Base-by-base conservation (phyloP, 805 yeast genomes). In the Phaffomyces thermotolerans region DNA sequence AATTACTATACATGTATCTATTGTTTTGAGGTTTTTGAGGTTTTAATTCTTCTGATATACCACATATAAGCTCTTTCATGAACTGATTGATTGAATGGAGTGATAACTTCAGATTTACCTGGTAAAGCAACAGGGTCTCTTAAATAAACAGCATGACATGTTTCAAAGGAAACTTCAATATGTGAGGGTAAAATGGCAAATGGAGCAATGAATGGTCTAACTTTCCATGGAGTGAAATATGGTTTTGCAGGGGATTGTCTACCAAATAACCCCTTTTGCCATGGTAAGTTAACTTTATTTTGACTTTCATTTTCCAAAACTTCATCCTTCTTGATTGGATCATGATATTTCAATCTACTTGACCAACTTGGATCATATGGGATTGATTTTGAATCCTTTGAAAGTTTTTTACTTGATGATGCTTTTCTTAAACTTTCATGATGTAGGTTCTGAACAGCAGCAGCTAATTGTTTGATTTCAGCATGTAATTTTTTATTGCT, bases 81-180 rank as follows among this genome's bases (percentile, higher is more conserved):
- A 52, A 81, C 78, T 47, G 80, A 81, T 49, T 78, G 72, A 33
- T 82, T 81, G 64, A 83, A 87, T 43, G 99, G 99, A 44, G 96
- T 72, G 50, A 93, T 85, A 47, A 93, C 95, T 70, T 93, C 99
- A 29, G 96, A 84, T 60, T 86, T 90, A 45, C 96, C 97, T 7
- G 97, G 96, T 63, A 97, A 79, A 13, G 97, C 95, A 40, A 93
- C 89, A 14, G 99, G 99, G 63, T 93, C 95, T 66, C 97, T 83
- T 63, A 93, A 67, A 65, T 91, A 93, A n/a, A 93, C 84, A 6
- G 96, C 97, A 63, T 90, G 96, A 62, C 98, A 91, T 6, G 97
- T 88, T 49, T 77, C 76, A 64, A 86, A 91, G 20, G 95, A 85
- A 37, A 93, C 69, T 67, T 93, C 98, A 43, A 93, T 69, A 65